Evolutionary conservation across 768 basidiomycete species (phyloP), one percentile per base, ranked within the genome.

Genomic region (Porphyrellus cyaneotinctus): DNA sequence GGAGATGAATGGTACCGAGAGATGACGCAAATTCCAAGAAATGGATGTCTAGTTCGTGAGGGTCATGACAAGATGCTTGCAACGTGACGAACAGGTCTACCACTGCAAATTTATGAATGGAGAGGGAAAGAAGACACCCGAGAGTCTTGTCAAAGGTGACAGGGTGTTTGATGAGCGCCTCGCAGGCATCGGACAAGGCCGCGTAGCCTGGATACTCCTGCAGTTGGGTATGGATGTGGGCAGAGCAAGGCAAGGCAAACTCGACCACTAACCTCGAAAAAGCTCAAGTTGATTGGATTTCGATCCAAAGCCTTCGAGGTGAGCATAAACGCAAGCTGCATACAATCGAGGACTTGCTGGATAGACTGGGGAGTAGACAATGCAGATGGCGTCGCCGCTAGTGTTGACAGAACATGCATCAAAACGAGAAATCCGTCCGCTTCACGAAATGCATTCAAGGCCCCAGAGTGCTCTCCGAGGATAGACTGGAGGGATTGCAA

Each of bases 391-490:
- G 53, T 52, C 11, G 59, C 55, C 47, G 77, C 67, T 0, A 87
- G 68, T 0, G 80, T 81, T 1, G 88, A 86, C 5, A 93, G 73
- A 28, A 87, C 76, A 59, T 81, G 87, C 70, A 91, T 82, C 30
- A 91, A 71, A 11, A 82, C 78, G 18, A 91, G 72, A 64, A 91
- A 91, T 1, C 91, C 91, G 55, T 92, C 91, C 61, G 87, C 73
- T 61, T 91, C 87, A 6, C 91, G 77, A 66, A 93, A 92, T 18
- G 85, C 82, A 51, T 85, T 83, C 65, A 85, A 87, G 12, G 87
- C 87, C 38, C 66, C 72, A 2, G 74, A 64, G 59, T 88, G 84
- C 65, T 88, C 82, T 15, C 76, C 73, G 75, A 91, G 76, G 22
- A 86, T 80, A 15, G 81, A 74, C 49, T 82, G 80, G 36, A 92